A percentile compares a stretch with the other conserved stretches of the same genome.
Evolutionary conservation across 2,329 filamentous ascomycete species (phyloP).

Genomic region (Pestalotiopsis sp.): DNA sequence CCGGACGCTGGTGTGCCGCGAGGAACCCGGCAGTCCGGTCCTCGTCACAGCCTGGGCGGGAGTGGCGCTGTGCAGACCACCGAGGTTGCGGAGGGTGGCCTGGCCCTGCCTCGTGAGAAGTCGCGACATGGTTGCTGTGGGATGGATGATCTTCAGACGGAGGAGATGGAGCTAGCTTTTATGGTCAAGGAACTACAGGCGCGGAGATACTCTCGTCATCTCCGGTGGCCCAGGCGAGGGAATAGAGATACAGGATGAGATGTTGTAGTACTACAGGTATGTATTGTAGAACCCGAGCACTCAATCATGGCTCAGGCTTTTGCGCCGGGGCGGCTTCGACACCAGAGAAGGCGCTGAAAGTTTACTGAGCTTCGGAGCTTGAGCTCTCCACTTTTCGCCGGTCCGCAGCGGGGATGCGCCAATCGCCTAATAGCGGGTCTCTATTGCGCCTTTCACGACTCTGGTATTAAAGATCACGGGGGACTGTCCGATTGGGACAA

Average conservation of each 20-base stretch:
- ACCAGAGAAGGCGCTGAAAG: background rate
- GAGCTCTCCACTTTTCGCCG: constrained; percentile 8
- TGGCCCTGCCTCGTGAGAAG: constrained; percentile 4
- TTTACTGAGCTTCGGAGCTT: constrained; percentile 7
- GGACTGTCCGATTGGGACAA: background rate
- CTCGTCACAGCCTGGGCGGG: background rate
- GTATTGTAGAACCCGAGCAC: background rate
- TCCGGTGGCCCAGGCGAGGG: background rate
- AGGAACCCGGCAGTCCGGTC: constrained; percentile 10
- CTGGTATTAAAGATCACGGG: background rate
- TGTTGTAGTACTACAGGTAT: too few species aligned
- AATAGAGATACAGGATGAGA: background rate
- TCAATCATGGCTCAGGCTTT: background rate
- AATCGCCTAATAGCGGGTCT: constrained; percentile 12
- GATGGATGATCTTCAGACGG: background rate
- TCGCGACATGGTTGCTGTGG: constrained; percentile 8
- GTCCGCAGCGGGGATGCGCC: constrained; percentile 4
- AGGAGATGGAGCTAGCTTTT: background rate
- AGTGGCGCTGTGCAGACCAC: background rate
- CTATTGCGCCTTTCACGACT: constrained; percentile 3
- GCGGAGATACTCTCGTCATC: background rate
- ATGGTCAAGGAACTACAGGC: background rate
- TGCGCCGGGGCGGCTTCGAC: background rate
- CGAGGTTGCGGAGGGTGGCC: constrained; percentile 4
- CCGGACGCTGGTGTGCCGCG: constrained; percentile 16